These are phyloP conservation scores for Thelephora aurantiotincta DNA, from an alignment of 768 basidiomycete species.

Conservation along the genomic window DNA sequence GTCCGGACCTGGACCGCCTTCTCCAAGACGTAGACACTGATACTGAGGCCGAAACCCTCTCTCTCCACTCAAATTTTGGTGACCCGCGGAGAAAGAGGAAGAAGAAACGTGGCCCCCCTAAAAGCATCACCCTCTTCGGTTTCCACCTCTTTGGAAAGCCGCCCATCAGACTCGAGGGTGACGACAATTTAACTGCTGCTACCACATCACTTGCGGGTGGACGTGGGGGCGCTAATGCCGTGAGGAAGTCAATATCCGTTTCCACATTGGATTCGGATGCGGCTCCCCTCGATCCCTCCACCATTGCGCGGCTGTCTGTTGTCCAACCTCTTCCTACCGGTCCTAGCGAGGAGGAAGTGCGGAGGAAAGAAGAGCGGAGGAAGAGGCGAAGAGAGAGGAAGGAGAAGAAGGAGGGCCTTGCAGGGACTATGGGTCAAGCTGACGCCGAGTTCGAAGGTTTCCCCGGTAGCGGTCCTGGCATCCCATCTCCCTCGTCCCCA, in stretches of 20 bases:
- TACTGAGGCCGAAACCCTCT: slow-evolving; percentile 48
- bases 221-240: neutral
- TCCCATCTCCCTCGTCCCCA: neutral
- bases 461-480: slow-evolving; percentile 31
- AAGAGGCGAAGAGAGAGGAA: slow-evolving; percentile 30
- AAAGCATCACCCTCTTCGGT: slow-evolving; percentile 46
- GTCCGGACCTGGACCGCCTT: slow-evolving; percentile 27
- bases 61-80: slow-evolving; percentile 51
- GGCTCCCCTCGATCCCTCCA: slow-evolving; percentile 42
- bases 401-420: slow-evolving; percentile 25
- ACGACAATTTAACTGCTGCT: slow-evolving; percentile 11
- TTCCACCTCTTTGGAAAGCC: slow-evolving; percentile 53
- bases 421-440: slow-evolving; percentile 18
- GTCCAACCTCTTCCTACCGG: slow-evolving; percentile 21
- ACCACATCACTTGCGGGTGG: neutral
- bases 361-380: slow-evolving; percentile 33
- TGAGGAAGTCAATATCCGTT: slow-evolving; percentile 12
- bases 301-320: slow-evolving; percentile 38
- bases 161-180: slow-evolving; percentile 45
- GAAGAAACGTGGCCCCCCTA: slow-evolving; percentile 17
- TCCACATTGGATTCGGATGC: slow-evolving; percentile 60
- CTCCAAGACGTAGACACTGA: slow-evolving; percentile 35
- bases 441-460: slow-evolving; percentile 49
- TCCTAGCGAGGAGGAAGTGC: slow-evolving; percentile 25
- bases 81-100: slow-evolving; percentile 17